Base-by-base conservation (phyloP, 371 early-diverging fungal genomes). In the Mortierella sp. region DNA sequence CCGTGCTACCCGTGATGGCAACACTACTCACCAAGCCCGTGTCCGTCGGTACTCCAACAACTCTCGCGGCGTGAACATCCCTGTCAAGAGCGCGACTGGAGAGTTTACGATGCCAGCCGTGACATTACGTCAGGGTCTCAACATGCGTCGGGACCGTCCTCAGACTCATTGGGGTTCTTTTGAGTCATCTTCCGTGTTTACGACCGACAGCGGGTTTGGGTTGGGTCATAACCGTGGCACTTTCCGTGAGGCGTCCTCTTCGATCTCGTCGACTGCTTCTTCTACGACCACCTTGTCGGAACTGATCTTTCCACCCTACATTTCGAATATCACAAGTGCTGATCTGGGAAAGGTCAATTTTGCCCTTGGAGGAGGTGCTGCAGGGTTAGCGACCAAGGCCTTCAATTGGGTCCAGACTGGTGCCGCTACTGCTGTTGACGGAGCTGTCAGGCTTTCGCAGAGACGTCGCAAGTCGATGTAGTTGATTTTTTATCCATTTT, bases 121-220 rank as follows among this genome's bases (percentile, higher is more conserved):
- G 26, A 42, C 31, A 19, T 26, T 24, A 1, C 72, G 50, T 5
- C 75, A 21, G 24, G 52, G 47, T 38, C 44, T 44, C 14, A 44
- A 50, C n/a, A 3, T 58, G 47, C 72, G 72, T 72, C 72, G 74
- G 31, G 73, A 58, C 38, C 76, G 80, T 44, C 80, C 80, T 26
- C 26, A 76, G 16, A 76, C 80, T 38, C 80, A 80, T n/a, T 76
- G 80, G 80, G 80, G 80, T 9, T 42, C 57, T 42, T 80, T 80
- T 75, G 80, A 58, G 13, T 26, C 57, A n/a, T 21, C 75, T 16
- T 44, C 75, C 0, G 47, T 54, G n/a, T 68, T 55, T 45, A 10
- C 68, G 24, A 24, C n/a, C 16, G 63, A 63, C 34, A 63, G 19
- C 9, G 42, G 68, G 4, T 42, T 38, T 11, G 68, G 68, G 34